Evolutionary conservation across 306 rosid species (phyloP), one percentile per base, ranked within the genome.

Genomic region (Vigna radiata): DNA sequence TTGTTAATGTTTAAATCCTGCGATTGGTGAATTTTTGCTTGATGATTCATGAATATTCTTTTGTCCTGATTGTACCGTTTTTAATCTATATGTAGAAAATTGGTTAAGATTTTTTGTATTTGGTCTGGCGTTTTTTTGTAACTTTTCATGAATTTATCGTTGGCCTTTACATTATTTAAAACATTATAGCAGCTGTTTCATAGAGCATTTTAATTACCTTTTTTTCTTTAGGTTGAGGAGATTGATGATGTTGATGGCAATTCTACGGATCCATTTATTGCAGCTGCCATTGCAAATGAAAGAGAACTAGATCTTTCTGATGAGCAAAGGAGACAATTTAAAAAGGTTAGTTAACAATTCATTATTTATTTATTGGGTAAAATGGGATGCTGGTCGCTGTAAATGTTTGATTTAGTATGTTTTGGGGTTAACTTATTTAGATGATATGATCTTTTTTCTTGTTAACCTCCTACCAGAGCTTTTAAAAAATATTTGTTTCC

Each of bases 211-310:
- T 67, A 41, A 8, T 41, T 9, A 41, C 13, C 13, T 41, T 41
- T 41, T 78, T 75, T 75, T 81, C 6, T 39, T 66, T 83, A 94
- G 98, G 98, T 95, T 71, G 98, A 95, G 83, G 98, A 95, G 90
- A 95, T 95, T 74, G 98, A 92, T 83, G 98, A 92, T 59, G 80
- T 95, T 75, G 96, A 91, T 84, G 92, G 90, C 49, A 81, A 61
- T 87, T 86, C 89, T 43, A 77, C 77, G 8, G 97, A 95, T 87
- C 97, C 97, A 63, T 92, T 92, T 88, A 88, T 94, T 85, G 97
- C 96, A n/a, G 98, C 93, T 58, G 97, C 98, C 6, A 77, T 94
- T 81, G 92, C 89, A 67, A 87, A 89, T 82, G 98, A 94, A 86
- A 89, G 77, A 77, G 98, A 90, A 77, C 72, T 89, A 60, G 90